These are phyloP conservation scores for Blastocystis sp. DNA, from an alignment of 352 stramenopile genomes.

Conservation along the genomic window DNA sequence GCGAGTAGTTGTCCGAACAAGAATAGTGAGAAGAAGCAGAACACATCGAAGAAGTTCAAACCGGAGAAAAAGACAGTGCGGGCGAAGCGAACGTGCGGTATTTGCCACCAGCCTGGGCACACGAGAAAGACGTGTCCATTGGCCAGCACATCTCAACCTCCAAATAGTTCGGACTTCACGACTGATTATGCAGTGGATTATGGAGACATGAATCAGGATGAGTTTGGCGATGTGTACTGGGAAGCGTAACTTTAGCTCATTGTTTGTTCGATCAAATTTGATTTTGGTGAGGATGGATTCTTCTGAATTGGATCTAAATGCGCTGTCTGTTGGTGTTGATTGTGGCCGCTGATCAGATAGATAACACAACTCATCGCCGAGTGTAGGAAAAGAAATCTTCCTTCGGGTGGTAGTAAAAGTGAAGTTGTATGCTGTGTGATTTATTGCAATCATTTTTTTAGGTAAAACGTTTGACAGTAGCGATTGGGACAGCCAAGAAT, in stretches of 20 bases:
- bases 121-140: conserved; percentile 1
- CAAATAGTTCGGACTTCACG: background rate
- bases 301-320: background rate
- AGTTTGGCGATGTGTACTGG: background rate
- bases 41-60: background rate
- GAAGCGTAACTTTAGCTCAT: background rate
- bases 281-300: background rate
- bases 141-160: background rate
- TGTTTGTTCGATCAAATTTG: background rate
- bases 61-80: background rate
- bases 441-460: background rate
- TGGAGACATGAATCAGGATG: conserved; percentile 19
- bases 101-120: conserved; percentile 1
- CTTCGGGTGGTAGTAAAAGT: background rate
- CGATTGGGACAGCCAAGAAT: background rate
- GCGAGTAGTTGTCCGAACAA: background rate
- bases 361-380: background rate
- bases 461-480: background rate
- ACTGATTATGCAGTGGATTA: background rate
- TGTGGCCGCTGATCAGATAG: background rate
- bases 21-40: background rate
- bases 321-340: background rate
- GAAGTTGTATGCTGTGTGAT: background rate
- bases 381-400: conserved; percentile 11
- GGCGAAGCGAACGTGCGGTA: background rate